Conservation (phyloP, 148 eudicot species). For the Cornus suecica region DNA sequence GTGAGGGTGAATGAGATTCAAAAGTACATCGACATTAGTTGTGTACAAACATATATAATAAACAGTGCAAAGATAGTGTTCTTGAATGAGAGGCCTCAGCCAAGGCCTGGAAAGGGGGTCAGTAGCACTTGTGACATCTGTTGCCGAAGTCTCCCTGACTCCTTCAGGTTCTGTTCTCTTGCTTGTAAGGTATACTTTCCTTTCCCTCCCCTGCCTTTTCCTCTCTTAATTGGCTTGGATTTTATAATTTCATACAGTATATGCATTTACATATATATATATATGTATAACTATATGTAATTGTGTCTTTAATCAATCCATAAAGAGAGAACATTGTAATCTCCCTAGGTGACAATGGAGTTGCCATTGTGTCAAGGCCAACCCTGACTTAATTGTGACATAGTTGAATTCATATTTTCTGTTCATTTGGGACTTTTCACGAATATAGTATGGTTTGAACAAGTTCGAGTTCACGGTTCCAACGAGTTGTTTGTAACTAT, state of each 20-base stretch:
- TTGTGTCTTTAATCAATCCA: not conserved
- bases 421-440: too few relatives aligned
- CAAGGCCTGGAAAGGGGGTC: conserved; percentile 46
- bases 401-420: too few relatives aligned
- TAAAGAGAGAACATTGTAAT: too few relatives aligned
- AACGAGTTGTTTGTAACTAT: too few relatives aligned
- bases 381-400: too few relatives aligned
- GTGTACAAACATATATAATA: conserved; percentile 47
- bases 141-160: conserved; percentile 43
- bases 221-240: not conserved
- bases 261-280: too few relatives aligned
- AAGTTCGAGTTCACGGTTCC: too few relatives aligned
- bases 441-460: too few relatives aligned
- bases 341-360: too few relatives aligned
- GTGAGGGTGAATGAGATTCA: conserved; percentile 52
- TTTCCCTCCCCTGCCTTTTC: not conserved
- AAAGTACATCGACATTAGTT: conserved; percentile 42
- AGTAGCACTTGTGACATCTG: conserved; percentile 44
- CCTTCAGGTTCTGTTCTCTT: conserved; percentile 58
- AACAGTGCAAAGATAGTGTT: conserved; percentile 49
- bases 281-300: too few relatives aligned
- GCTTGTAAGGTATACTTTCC: conserved; percentile 46
- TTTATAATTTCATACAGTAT: too few relatives aligned
- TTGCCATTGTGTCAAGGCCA: too few relatives aligned
- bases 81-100: conserved; percentile 44